Base-by-base conservation (phyloP, 306 rosid genomes). In the Sechiopsis laciniata region DNA sequence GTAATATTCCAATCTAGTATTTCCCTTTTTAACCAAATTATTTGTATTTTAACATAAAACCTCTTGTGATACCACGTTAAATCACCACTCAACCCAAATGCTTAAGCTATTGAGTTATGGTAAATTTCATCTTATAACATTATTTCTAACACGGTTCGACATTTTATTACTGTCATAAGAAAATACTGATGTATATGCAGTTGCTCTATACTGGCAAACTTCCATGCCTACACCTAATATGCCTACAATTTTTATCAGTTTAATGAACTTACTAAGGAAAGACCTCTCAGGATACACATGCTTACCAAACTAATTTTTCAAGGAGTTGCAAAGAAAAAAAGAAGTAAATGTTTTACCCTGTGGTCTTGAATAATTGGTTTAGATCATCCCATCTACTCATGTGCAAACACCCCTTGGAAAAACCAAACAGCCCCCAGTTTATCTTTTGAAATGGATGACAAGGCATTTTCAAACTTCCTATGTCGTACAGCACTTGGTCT, bases 351-450 rank as follows among this genome's bases (percentile, higher is more conserved):
- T 22, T n/a, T 62, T 75, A 75, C 78, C 78, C 78, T 50, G 78
- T 61, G 45, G 69, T 61, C 6, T 78, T 71, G 84, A 94, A 91
- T 77, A 94, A 86, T 40, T 80, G 89, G 81, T 91, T 94, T 70
- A 94, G 89, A 84, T 86, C 92, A 81, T 91, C 96, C 99, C 99
- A 94, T 73, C 96, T 87, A 53, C 82, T 86, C 96, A 91, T 86
- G 55, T 65, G 89, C 64, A 94, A 88, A 75, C 99, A 94, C 74
- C 99, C 99, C 75, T 81, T 85, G 64, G 99, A 91, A 82, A 83
- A 94, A 83, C 97, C 97, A 81, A 94, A 94, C 77, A 94, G 67
- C 35, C 88, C 95, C 51, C 76, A 79, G 17, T 82, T 81, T 82
- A 75, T 69, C 88, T 86, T 91, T 80, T 78, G 87, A 85, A 94